phyloP scores from a whole-genome alignment of 2,329 filamentous ascomycete genomes.

The Waltergamsia citrina region DNA sequence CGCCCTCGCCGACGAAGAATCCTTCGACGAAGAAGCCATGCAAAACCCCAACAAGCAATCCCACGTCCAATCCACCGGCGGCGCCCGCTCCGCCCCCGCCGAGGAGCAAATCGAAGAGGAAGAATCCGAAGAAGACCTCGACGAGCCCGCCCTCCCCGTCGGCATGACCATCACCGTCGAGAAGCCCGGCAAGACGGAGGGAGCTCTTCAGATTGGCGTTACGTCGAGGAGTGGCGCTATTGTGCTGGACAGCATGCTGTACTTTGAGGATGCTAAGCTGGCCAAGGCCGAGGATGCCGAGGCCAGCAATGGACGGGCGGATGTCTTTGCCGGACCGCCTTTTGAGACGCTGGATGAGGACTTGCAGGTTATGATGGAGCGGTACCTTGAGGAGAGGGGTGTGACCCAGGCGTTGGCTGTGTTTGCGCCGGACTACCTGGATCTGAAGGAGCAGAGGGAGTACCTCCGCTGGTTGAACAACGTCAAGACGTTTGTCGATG shows the following conservation, averaged over 20 bases:
- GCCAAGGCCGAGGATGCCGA: slow-evolving; percentile 71
- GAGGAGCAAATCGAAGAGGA: slow-evolving; percentile 47
- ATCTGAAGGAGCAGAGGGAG: slow-evolving; percentile 97
- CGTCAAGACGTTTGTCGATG: slow-evolving; percentile 77
- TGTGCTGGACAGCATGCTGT: slow-evolving; percentile 83
- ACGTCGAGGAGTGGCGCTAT: slow-evolving; percentile 79
- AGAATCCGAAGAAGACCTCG: slow-evolving; percentile 35
- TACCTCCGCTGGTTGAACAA: slow-evolving; percentile 85
- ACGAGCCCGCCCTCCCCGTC: slow-evolving; percentile 61
- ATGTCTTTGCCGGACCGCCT: slow-evolving; percentile 80
- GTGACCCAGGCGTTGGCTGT: slow-evolving; percentile 78
- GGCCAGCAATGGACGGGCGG: slow-evolving; percentile 64
- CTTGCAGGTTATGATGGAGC: slow-evolving; percentile 83
- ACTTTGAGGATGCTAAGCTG: slow-evolving; percentile 69
- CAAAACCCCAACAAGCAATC: slow-evolving; percentile 47
- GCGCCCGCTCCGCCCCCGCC: slow-evolving; percentile 41
- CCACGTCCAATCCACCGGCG: slow-evolving; percentile 39
- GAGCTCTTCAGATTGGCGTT: slow-evolving; percentile 80
- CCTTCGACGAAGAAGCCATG: slow-evolving; percentile 24
- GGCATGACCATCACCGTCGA: slow-evolving; percentile 77
- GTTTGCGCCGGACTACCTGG: slow-evolving; percentile 93
- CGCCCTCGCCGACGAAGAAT: slow-evolving; percentile 27
- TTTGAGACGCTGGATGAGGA: slow-evolving; percentile 95
- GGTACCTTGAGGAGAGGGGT: slow-evolving; percentile 89
- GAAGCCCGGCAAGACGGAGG: slow-evolving; percentile 61